These are phyloP conservation scores for Aspergillus terreus DNA, from an alignment of 2,329 filamentous ascomycete species.

Conservation along the genomic window DNA sequence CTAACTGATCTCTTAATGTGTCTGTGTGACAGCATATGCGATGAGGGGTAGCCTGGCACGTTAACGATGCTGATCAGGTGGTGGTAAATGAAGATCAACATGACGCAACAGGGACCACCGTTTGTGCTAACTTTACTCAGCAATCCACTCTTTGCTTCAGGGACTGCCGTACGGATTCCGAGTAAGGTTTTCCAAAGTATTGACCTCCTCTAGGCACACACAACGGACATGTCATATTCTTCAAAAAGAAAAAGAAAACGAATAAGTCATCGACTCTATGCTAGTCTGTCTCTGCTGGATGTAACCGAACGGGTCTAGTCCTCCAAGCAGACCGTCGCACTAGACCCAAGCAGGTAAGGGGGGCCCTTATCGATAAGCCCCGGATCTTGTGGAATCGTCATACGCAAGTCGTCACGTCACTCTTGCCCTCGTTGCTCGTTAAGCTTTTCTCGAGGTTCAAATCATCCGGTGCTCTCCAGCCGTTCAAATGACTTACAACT, in stretches of 20 bases:
- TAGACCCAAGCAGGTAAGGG: constrained; percentile 5
- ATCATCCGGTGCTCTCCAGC: neutral
- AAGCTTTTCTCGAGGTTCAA: neutral
- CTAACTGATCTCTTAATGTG: too few relatives aligned
- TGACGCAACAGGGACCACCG: too few relatives aligned
- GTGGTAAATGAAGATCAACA: too few relatives aligned
- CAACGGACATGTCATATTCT: too few relatives aligned
- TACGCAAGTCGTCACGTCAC: constrained; percentile 29
- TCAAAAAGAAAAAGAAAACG: neutral
- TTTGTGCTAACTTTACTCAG: too few relatives aligned
- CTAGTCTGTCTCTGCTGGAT: constrained; percentile 8
- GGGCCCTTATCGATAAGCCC: constrained; percentile 26
- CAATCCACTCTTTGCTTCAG: too few relatives aligned
- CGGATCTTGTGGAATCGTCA: constrained; percentile 25
- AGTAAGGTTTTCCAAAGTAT: too few relatives aligned
- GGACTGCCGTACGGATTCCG: too few relatives aligned
- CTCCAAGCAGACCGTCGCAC: constrained; percentile 9
- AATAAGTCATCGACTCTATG: neutral
- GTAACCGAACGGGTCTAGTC: constrained; percentile 18
- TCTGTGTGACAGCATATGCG: neutral
- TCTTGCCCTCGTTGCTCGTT: constrained; percentile 1
- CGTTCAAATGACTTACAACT: too few relatives aligned
- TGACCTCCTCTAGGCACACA: too few relatives aligned
- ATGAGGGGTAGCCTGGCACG: neutral
- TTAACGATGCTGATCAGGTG: too few relatives aligned